Conservation (phyloP, 345 rosid species). For the Camelina hispida region DNA sequence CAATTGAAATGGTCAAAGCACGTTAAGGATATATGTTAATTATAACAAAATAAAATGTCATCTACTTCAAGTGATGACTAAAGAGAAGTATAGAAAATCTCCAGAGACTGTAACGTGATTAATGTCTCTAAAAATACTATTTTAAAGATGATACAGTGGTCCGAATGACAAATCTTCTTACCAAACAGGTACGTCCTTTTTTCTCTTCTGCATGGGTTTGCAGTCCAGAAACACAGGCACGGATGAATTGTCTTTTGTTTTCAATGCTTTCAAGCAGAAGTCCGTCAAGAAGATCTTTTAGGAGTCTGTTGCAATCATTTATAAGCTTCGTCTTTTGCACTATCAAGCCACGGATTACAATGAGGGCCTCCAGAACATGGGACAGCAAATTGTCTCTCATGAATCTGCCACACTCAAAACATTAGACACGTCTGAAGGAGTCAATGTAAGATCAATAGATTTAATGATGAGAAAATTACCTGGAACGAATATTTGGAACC, state of each 20-base stretch:
- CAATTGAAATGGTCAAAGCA: slow-evolving; percentile 42
- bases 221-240: slow-evolving; percentile 90
- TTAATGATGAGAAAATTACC: slow-evolving; percentile 51
- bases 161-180: slow-evolving; percentile 44
- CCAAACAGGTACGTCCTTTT: slow-evolving; percentile 87
- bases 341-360: slow-evolving; percentile 89
- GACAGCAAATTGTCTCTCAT: slow-evolving; percentile 86
- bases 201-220: slow-evolving; percentile 87
- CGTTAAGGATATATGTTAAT: slow-evolving; percentile 15
- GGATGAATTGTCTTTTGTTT: slow-evolving; percentile 89
- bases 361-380: slow-evolving; percentile 95
- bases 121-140: slow-evolving; percentile 25
- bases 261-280: slow-evolving; percentile 97
- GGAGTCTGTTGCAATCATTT: slow-evolving; percentile 89
- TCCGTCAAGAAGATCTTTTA: slow-evolving; percentile 90
- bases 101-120: slow-evolving; percentile 19
- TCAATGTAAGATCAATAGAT: slow-evolving; percentile 30
- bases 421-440: slow-evolving; percentile 35
- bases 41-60: too few relatives aligned
- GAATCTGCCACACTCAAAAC: slow-evolving; percentile 60
- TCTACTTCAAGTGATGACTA: neutral
- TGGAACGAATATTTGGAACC: slow-evolving; percentile 86
- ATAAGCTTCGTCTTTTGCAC: slow-evolving; percentile 98
- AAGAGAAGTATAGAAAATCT: slow-evolving; percentile 18
- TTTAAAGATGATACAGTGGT: slow-evolving; percentile 17